Conservation (phyloP, 2,329 filamentous ascomycete species). For the Fusarium pseudonygamai region DNA sequence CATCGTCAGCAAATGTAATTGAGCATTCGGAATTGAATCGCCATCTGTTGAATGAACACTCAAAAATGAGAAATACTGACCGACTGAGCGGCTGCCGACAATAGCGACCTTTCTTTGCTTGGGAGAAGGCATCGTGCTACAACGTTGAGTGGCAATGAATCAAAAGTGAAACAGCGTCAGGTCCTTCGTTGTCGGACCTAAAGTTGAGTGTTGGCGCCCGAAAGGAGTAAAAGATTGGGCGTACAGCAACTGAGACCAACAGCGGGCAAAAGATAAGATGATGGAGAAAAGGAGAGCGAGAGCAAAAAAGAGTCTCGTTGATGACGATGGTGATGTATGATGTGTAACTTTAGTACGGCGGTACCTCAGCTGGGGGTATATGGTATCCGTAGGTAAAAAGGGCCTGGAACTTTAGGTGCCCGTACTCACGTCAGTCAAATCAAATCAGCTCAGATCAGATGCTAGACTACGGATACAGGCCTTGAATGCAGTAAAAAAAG, state of each 20-base stretch:
- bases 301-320: conserved; percentile 12
- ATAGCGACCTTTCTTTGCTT: conserved; percentile 97
- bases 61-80: conserved; percentile 47
- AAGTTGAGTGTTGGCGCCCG: not conserved
- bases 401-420: conserved; percentile 31
- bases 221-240: not conserved
- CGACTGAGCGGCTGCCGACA: conserved; percentile 90
- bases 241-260: conserved; percentile 20
- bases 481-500: conserved; percentile 8
- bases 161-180: conserved; percentile 27
- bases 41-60: not conserved
- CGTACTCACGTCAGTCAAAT: conserved; percentile 13
- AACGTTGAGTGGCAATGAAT: conserved; percentile 14
- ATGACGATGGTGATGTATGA: conserved; percentile 31
- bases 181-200: conserved; percentile 12
- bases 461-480: not conserved
- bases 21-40: not conserved
- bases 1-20: conserved; percentile 15
- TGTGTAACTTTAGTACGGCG: conserved; percentile 19
- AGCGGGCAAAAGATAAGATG: not conserved
- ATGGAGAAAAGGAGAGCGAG: not conserved
- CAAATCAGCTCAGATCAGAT: not conserved
- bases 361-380: not conserved
- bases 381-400: not conserved
- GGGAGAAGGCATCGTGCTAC: conserved; percentile 54